These are phyloP conservation scores for Xylogone sp. DNA, from an alignment of 2,329 filamentous ascomycete species.

Conservation along the genomic window DNA sequence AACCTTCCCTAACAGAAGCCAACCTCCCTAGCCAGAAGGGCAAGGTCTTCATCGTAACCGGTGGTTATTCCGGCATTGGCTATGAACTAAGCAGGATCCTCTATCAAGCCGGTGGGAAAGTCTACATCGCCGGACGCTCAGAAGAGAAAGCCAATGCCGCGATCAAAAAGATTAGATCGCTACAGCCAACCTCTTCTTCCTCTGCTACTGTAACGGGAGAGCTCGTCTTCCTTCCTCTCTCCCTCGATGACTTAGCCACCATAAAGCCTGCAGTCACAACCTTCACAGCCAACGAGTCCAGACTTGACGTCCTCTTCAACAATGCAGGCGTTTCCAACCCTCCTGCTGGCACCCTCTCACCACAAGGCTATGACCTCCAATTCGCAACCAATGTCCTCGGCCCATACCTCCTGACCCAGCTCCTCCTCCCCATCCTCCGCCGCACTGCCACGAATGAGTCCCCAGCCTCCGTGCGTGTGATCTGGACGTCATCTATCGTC, in stretches of 20 bases:
- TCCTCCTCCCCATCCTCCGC: slow-evolving; percentile 31
- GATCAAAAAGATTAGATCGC: too few species aligned
- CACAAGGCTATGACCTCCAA: slow-evolving; percentile 11
- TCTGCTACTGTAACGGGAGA: too few species aligned
- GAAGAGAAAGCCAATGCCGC: slow-evolving; percentile 30
- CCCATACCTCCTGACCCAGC: slow-evolving; percentile 9
- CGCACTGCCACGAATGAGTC: background rate
- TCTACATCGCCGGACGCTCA: slow-evolving; percentile 44
- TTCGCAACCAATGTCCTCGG: slow-evolving; percentile 11
- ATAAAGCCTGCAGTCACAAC: slow-evolving; percentile 17
- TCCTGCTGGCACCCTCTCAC: slow-evolving; percentile 6
- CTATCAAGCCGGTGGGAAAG: slow-evolving; percentile 43
- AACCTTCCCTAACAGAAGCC: slow-evolving; percentile 35
- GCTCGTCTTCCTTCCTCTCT: slow-evolving; percentile 34
- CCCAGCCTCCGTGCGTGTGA: slow-evolving; percentile 10
- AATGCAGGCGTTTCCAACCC: background rate
- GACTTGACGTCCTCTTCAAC: background rate
- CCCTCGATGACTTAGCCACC: slow-evolving; percentile 24
- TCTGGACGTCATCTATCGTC: slow-evolving; percentile 14
- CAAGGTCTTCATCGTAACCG: slow-evolving; percentile 37
- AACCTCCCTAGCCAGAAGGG: slow-evolving; percentile 33
- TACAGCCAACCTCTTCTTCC: too few species aligned
- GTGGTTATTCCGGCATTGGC: slow-evolving; percentile 30
- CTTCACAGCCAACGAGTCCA: slow-evolving; percentile 6
- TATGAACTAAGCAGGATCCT: slow-evolving; percentile 43